Evolutionary conservation across 768 basidiomycete genomes (phyloP), one percentile per base, ranked within the genome.

Genomic region (Daedaleopsis nitida): DNA sequence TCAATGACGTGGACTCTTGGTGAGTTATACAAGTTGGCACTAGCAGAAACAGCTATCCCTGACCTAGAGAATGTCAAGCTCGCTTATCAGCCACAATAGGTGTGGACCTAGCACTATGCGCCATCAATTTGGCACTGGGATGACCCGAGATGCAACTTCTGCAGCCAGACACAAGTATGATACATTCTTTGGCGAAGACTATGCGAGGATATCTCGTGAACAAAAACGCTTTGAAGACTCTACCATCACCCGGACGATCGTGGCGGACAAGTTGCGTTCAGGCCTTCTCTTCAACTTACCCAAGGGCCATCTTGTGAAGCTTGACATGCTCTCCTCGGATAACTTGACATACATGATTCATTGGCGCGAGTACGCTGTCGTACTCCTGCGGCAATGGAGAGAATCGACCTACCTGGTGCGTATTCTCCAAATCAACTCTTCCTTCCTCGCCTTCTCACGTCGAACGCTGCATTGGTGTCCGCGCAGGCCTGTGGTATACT

Each of bases 121-220:
- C 13, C 17, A n/a, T 3, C 1, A 14, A 17, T n/a, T 12, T 34
- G 50, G 24, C 21, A 6, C 32, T 21, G 5, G 34, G 9, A 19
- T 23, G 44, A 17, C 3, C 19, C 17, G 39, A 3, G 5, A 13
- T 32, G 11, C 12, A 16, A 39, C 2, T 14, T 6, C 24, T 2
- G 13, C 24, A 69, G 69, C 65, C 13, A 62, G 49, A 23, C 57
- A 66, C 59, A 57, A 67, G 19, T 72, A 66, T 49, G 60, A 69
- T 44, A 67, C 68, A 21, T 66, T 65, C 60, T 66, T 67, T 47
- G 72, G 72, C 23, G 68, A 72, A 35, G 55, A 66, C 5, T 51
- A 66, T 23, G 69, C 69, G 1, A 68, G 69, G 14, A 57, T 72
- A 14, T 62, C 66, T 24, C 59, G 70, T 7, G 55, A 55, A 21